A percentile compares a stretch with the other conserved stretches of the same genome.
phyloP scores from a whole-genome alignment of 1,284 basidiomycete genomes.

The Agroathelia rolfsii region DNA sequence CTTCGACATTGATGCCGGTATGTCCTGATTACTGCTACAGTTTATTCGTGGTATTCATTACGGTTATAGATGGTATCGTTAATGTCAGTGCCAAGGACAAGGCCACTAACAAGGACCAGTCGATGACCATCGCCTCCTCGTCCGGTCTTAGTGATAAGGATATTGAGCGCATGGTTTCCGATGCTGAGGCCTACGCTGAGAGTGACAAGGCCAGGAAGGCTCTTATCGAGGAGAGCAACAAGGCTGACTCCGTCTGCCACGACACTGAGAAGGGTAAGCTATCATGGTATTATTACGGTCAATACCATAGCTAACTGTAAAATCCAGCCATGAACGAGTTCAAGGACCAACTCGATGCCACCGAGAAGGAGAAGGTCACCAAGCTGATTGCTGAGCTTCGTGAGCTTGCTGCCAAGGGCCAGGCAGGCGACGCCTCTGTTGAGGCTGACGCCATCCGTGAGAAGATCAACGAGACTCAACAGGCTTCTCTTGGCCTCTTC shows the following conservation, averaged over 20 bases:
- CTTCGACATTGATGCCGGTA: conserved; percentile 96
- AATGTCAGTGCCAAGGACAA: conserved; percentile 96
- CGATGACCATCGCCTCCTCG: conserved; percentile 94
- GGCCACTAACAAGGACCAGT: conserved; percentile 96
- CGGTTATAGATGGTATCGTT: conserved; percentile 76
- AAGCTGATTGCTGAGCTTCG: conserved; percentile 83
- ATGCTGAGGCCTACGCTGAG: conserved; percentile 92
- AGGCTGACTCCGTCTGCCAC: conserved; percentile 87
- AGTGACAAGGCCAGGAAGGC: conserved; percentile 80
- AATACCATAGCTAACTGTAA: conserved; percentile 6
- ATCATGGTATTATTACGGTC: neutral
- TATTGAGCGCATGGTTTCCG: conserved; percentile 94
- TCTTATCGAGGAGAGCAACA: conserved; percentile 96
- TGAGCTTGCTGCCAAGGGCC: conserved; percentile 85
- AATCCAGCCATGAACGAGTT: conserved; percentile 85
- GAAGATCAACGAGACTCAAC: conserved; percentile 94
- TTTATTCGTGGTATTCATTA: neutral
- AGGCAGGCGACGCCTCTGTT: conserved; percentile 74
- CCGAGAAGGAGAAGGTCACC: conserved; percentile 90
- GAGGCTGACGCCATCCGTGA: conserved; percentile 84
- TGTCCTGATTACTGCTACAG: conserved; percentile 15
- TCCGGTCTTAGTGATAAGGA: conserved; percentile 95
- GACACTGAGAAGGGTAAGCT: conserved; percentile 89
- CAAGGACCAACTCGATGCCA: conserved; percentile 89
- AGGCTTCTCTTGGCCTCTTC: conserved; percentile 94